These are phyloP conservation scores for Calocera viscosa DNA, from an alignment of 768 basidiomycete species.

Conservation along the genomic window DNA sequence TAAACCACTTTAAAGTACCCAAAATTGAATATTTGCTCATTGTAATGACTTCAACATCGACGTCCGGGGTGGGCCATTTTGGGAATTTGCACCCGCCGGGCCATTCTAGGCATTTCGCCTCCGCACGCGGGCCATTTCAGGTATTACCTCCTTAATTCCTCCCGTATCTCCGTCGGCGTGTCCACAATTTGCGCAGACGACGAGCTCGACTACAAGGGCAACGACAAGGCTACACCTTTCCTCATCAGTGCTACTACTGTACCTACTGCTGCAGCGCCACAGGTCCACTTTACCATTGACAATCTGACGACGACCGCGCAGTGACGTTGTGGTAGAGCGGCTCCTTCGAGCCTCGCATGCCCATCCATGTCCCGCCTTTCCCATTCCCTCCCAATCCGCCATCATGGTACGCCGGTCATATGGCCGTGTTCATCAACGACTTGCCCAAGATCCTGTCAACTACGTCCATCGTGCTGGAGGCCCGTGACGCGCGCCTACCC, in stretches of 20 bases:
- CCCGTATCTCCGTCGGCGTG: not conserved
- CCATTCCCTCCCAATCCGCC: slow-evolving; percentile 54
- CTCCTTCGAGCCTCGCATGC: not conserved
- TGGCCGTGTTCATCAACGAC: slow-evolving; percentile 72
- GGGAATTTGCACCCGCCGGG: no score
- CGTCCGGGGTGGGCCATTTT: no score
- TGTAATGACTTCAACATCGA: no score
- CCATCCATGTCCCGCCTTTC: slow-evolving; percentile 18
- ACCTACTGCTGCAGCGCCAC: no score
- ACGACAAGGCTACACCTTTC: no score
- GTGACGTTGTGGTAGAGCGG: not conserved
- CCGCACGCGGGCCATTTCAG: no score
- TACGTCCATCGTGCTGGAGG: slow-evolving; percentile 86
- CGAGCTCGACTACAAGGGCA: not conserved
- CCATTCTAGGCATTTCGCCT: no score
- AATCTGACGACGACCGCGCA: not conserved
- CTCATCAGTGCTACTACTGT: no score
- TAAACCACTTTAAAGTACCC: no score
- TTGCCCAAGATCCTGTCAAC: slow-evolving; percentile 64
- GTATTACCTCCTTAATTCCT: no score
- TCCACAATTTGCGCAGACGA: not conserved
- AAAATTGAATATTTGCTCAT: no score
- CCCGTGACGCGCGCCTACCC: slow-evolving; percentile 84
- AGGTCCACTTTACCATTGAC: not conserved
- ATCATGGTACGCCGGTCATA: slow-evolving; percentile 95